phyloP scores from a whole-genome alignment of 306 rosid species.

The Quillaja saponaria region DNA sequence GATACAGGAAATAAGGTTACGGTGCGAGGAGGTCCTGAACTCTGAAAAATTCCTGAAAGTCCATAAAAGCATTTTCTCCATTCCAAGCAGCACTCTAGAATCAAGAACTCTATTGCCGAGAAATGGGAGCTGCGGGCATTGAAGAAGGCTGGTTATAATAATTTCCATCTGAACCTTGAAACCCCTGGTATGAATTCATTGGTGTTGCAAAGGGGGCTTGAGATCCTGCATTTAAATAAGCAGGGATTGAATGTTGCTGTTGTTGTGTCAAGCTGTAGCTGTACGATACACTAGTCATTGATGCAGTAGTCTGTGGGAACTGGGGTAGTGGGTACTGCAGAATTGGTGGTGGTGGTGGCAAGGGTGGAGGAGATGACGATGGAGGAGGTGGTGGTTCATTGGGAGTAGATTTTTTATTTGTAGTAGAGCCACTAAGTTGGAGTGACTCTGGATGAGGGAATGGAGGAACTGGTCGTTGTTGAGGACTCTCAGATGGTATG shows the following conservation, averaged over 20 bases:
- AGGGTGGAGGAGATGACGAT: constrained; percentile 78
- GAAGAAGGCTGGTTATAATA: constrained; percentile 78
- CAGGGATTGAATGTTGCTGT: constrained; percentile 45
- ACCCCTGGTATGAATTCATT: constrained; percentile 64
- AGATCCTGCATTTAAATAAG: constrained; percentile 51
- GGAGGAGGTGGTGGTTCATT: constrained; percentile 82
- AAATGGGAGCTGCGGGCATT: constrained; percentile 79
- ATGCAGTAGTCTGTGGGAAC: constrained; percentile 65
- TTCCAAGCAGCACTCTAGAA: constrained; percentile 26
- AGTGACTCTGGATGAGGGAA: constrained; percentile 56
- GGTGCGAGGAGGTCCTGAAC: constrained; percentile 27
- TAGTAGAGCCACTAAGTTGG: constrained; percentile 44
- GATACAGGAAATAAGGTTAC: constrained; percentile 37
- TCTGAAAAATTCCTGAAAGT: constrained; percentile 21
- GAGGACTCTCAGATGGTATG: constrained; percentile 57
- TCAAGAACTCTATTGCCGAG: constrained; percentile 59
- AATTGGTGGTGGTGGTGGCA: constrained; percentile 85
- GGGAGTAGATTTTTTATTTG: constrained; percentile 62
- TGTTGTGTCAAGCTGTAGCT: constrained; percentile 64
- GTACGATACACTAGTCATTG: constrained; percentile 53
- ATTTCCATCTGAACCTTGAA: constrained; percentile 85
- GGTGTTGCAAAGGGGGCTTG: constrained; percentile 49
- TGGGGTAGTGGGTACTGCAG: constrained; percentile 69
- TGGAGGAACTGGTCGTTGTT: constrained; percentile 54
- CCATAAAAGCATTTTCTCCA: constrained; percentile 20